A percentile compares a stretch with the other conserved stretches of the same genome.
These are phyloP conservation scores for Mycosphaerella arachidis DNA, from an alignment of 2,329 filamentous ascomycete species.

Conservation along the genomic window DNA sequence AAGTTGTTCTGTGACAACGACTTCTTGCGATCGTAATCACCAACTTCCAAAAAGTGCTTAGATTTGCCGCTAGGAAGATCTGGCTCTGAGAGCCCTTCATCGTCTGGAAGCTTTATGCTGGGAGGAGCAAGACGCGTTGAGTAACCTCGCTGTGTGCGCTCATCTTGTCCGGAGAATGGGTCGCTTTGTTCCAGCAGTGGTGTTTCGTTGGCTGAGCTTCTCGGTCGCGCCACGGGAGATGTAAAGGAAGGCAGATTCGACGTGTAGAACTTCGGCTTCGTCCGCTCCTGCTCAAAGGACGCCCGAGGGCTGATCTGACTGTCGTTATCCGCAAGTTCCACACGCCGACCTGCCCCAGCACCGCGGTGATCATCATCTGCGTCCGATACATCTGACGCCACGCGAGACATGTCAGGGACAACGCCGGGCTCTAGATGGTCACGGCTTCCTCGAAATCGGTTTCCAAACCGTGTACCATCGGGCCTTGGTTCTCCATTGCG, in stretches of 20 bases:
- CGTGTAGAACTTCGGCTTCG: slow-evolving; percentile 40
- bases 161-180: slow-evolving; percentile 42
- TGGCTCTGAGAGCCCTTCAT: slow-evolving; percentile 31
- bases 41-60: slow-evolving; percentile 3
- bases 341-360: slow-evolving; percentile 7
- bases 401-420: slow-evolving; percentile 43
- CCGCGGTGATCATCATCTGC: slow-evolving; percentile 39
- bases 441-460: slow-evolving; percentile 54
- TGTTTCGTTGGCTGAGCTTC: slow-evolving; percentile 7
- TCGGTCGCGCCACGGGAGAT: slow-evolving; percentile 36
- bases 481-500: slow-evolving; percentile 68
- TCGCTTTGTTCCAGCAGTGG: slow-evolving; percentile 28
- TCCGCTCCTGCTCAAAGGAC: slow-evolving; percentile 32
- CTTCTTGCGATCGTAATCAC: slow-evolving; percentile 27
- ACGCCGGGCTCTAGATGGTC: slow-evolving; percentile 43
- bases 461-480: slow-evolving; percentile 59
- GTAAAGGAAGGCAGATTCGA: slow-evolving; percentile 50
- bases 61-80: slow-evolving; percentile 12
- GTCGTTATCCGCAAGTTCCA: slow-evolving; percentile 23
- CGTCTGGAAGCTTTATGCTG: slow-evolving; percentile 45
- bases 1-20: slow-evolving; percentile 34
- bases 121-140: slow-evolving; percentile 46
- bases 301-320: slow-evolving; percentile 36
- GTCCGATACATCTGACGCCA: slow-evolving; percentile 46
- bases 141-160: slow-evolving; percentile 30